Conservation (phyloP, 257 asterid genomes). For the Solanum tacnaense region DNA sequence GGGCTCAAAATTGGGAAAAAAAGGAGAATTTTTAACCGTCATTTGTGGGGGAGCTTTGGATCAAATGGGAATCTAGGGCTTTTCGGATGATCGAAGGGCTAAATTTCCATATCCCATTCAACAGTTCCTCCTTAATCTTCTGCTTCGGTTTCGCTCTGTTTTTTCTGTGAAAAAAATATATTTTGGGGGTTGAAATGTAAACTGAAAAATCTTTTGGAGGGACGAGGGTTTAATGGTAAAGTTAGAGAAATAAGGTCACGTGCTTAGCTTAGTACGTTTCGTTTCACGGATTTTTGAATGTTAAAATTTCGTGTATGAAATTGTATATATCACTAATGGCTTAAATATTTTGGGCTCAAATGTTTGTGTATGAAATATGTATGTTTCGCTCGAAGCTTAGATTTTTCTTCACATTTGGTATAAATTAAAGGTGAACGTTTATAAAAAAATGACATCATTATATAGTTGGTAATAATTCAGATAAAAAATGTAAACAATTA, state of each 20-base stretch:
- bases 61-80: conserved; percentile 7
- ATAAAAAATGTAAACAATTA: background rate
- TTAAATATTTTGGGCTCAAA: background rate
- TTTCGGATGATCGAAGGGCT: conserved; percentile 20
- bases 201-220: background rate
- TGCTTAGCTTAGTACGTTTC: background rate
- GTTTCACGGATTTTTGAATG: rapidly evolving
- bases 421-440: background rate
- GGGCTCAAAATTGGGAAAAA: conserved; percentile 18
- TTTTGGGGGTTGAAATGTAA: background rate
- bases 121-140: conserved; percentile 11
- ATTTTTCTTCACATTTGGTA: background rate
- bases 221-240: background rate
- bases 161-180: background rate
- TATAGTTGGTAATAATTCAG: background rate
- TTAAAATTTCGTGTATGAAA: background rate
- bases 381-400: background rate
- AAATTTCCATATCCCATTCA: background rate
- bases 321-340: background rate
- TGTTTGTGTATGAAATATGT: background rate
- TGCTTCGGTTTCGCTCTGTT: background rate
- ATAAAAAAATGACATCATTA: background rate
- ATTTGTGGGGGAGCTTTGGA: conserved; percentile 14
- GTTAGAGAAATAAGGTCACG: background rate
- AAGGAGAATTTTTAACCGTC: conserved; percentile 14